Evolutionary conservation across 768 basidiomycete genomes (phyloP).

Genomic region (Tephrocybe rancida): DNA sequence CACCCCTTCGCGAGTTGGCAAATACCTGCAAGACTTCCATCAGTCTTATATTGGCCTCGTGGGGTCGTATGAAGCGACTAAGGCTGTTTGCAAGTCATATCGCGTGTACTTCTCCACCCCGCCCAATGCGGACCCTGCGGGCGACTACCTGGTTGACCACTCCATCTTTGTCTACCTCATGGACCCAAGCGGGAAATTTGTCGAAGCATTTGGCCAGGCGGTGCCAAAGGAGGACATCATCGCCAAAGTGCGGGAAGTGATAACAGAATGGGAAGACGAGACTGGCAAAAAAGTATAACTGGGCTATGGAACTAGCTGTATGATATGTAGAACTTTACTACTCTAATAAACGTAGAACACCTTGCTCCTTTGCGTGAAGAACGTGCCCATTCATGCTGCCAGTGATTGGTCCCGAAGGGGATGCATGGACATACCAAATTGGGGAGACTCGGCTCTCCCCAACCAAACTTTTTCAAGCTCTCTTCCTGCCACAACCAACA

Average conservation of each 20-base stretch:
- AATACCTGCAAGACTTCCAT: conserved; percentile 86
- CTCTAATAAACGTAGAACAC: not conserved
- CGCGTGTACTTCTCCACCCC: conserved; percentile 99
- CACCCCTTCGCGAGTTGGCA: conserved; percentile 56
- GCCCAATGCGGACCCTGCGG: conserved; percentile 80
- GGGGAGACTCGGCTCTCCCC: not conserved
- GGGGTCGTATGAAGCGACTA: conserved; percentile 81
- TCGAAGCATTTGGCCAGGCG: conserved; percentile 94
- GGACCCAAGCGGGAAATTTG: conserved; percentile 93
- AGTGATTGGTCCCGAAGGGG: not conserved
- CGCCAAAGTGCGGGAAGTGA: conserved; percentile 54
- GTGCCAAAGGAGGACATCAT: conserved; percentile 70
- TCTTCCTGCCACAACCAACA: not conserved
- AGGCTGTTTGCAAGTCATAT: conserved; percentile 91
- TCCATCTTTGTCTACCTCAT: conserved; percentile 98
- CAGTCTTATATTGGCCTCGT: conserved; percentile 86
- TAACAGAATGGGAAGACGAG: conserved; percentile 44
- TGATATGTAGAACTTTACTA: not conserved
- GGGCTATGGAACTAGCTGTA: not conserved
- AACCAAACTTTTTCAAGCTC: conserved; percentile 15
- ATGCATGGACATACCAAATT: not conserved
- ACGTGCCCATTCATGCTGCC: not conserved
- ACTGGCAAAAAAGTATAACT: conserved; percentile 35
- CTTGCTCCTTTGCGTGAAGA: not conserved
- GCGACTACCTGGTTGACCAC: conserved; percentile 97